Percentiles rank a stretch among this genome's conserved stretches.
Evolutionary conservation across 176 grass and related monocot genomes (phyloP).

Genomic region (Elymus sibiricus): DNA sequence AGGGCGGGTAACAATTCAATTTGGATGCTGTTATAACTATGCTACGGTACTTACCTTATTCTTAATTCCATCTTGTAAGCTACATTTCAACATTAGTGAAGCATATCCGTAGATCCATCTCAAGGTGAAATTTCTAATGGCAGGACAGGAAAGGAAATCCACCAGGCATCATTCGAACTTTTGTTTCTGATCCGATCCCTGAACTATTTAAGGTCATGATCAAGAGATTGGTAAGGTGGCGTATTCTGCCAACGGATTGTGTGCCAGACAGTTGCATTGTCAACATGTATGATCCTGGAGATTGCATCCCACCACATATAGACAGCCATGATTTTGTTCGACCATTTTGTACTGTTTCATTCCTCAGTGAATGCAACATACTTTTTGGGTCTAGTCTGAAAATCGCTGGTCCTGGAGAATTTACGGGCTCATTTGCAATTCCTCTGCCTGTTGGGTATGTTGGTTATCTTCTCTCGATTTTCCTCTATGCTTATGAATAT

Average conservation of each 20-base stretch:
- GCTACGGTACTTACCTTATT: slow-evolving; percentile 52
- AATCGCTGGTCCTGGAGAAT: slow-evolving; percentile 59
- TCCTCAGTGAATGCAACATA: slow-evolving; percentile 80
- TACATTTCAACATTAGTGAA: slow-evolving; percentile 9
- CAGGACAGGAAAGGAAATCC: slow-evolving; percentile 92
- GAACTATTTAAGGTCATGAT: slow-evolving; percentile 61
- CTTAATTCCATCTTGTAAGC: slow-evolving; percentile 8
- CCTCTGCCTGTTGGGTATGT: slow-evolving; percentile 77
- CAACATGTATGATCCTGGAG: slow-evolving; percentile 81
- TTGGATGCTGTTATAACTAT: slow-evolving; percentile 93
- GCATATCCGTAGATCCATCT: not conserved
- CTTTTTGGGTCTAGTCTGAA: slow-evolving; percentile 61
- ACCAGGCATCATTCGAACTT: slow-evolving; percentile 70
- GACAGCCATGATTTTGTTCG: slow-evolving; percentile 87
- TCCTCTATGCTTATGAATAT: slow-evolving; percentile 12
- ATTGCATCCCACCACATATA: slow-evolving; percentile 91
- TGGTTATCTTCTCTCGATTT: not conserved
- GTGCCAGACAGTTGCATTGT: slow-evolving; percentile 88
- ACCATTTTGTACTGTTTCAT: slow-evolving; percentile 91
- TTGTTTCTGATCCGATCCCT: slow-evolving; percentile 69
- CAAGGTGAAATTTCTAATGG: slow-evolving; percentile 27
- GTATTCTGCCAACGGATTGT: slow-evolving; percentile 61
- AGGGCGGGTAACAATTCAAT: slow-evolving; percentile 75
- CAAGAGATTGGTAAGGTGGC: slow-evolving; percentile 66
- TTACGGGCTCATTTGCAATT: slow-evolving; percentile 36